Evolutionary conservation across 1,139 yeast genomes (phyloP).

Genomic region (Zhuliangozyma blackwelliae): DNA sequence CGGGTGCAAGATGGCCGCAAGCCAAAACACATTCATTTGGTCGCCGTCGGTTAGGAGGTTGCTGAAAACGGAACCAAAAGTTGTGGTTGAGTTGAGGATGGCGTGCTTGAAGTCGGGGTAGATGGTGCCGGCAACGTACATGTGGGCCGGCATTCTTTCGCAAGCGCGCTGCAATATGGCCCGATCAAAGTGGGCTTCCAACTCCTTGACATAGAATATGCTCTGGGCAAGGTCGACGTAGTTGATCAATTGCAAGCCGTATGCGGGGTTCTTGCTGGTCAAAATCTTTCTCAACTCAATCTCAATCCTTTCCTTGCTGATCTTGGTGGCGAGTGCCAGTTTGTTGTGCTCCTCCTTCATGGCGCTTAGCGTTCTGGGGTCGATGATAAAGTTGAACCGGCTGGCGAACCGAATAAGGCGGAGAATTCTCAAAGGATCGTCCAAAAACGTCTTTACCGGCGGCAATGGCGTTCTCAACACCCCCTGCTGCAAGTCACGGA

Average conservation of each 20-base stretch:
- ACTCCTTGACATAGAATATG: constrained; percentile 49
- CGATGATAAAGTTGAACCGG: constrained; percentile 67
- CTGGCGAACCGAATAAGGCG: constrained; percentile 84
- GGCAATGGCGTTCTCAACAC: constrained; percentile 81
- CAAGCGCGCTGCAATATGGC: constrained; percentile 6
- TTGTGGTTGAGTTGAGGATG: constrained; percentile 4
- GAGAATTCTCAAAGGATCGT: constrained; percentile 88
- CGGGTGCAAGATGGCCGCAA: constrained; percentile 45
- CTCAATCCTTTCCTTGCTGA: constrained; percentile 89
- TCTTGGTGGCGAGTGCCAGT: constrained; percentile 60
- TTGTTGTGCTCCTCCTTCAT: constrained; percentile 63
- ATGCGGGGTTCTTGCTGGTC: constrained; percentile 55
- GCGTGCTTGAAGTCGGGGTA: constrained; percentile 17
- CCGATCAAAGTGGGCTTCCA: constrained; percentile 17
- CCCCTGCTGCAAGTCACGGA: constrained; percentile 65
- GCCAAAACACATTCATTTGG: constrained; percentile 39
- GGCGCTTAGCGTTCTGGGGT: constrained; percentile 52
- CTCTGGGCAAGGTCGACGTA: constrained; percentile 51
- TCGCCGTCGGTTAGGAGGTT: constrained; percentile 15
- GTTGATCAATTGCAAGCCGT: constrained; percentile 60
- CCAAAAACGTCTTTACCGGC: constrained; percentile 80
- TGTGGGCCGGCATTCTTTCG: constrained; percentile 13
- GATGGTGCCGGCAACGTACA: constrained; percentile 17
- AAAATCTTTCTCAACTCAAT: constrained; percentile 77
- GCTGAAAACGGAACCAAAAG: constrained; percentile 8